A percentile compares a stretch with the other conserved stretches of the same genome.
phyloP scores from a whole-genome alignment of 176 grass and related monocot species.

The Carex littledalei region DNA sequence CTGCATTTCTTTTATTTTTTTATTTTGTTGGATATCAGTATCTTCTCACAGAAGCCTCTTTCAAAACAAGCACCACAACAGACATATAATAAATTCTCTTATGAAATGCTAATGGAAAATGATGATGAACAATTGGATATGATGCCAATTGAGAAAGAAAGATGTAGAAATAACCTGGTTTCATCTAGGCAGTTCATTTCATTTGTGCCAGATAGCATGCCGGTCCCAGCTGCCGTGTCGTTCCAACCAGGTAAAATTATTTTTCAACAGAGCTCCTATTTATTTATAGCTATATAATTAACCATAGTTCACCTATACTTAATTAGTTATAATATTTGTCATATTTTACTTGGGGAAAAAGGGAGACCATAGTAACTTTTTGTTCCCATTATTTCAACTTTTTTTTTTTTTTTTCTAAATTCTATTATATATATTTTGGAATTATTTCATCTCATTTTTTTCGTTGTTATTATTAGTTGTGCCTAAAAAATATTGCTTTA shows the following conservation, averaged over 20 bases:
- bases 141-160: neutral
- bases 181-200: constrained; percentile 9
- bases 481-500: neutral
- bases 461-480: neutral
- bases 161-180: neutral
- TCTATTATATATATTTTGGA: neutral
- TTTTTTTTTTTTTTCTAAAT: neutral
- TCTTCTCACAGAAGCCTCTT: neutral
- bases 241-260: constrained; percentile 1
- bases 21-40: neutral
- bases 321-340: neutral
- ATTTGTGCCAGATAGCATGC: constrained; percentile 2
- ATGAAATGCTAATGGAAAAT: constrained; percentile 1
- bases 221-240: neutral
- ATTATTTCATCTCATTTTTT: neutral
- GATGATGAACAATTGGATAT: neutral
- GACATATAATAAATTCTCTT: neutral
- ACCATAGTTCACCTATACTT: neutral
- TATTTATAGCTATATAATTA: neutral
- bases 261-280: neutral
- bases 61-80: neutral
- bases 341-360: neutral
- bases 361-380: neutral
- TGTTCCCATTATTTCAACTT: neutral
- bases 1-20: too few relatives aligned